Evolutionary conservation across 228 moss, liverwort and hornwort species (phyloP).

Genomic region (Sphagnum magellanicum): DNA sequence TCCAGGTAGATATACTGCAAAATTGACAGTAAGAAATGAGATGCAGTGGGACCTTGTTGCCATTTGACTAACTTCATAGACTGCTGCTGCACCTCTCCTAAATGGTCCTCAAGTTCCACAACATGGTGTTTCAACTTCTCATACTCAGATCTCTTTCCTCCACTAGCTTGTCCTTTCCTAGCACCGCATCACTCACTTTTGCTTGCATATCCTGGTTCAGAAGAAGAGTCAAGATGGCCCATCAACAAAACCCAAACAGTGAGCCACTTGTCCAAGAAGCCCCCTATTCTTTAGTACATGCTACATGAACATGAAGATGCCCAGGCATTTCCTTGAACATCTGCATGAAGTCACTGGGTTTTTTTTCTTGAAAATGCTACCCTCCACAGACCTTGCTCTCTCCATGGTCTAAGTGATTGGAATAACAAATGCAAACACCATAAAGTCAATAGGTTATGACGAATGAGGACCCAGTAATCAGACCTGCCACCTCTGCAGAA

Average conservation of each 20-base stretch:
- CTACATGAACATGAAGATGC: not conserved
- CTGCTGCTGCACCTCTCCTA: conserved; percentile 45
- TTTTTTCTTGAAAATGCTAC: conserved; percentile 42
- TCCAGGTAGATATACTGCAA: no score
- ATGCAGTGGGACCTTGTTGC: conserved; percentile 22
- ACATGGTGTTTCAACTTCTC: conserved; percentile 50
- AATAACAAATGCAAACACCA: not conserved
- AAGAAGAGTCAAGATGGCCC: not conserved
- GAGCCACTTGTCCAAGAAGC: not conserved
- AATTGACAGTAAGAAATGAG: no score
- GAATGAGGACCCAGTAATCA: not conserved
- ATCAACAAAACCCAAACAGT: not conserved
- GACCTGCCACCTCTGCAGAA: not conserved
- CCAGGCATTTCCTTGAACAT: conserved; percentile 35
- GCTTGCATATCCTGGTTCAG: conserved; percentile 38
- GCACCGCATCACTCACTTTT: conserved; percentile 49
- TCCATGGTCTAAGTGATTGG: conserved; percentile 30
- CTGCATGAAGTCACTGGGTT: conserved; percentile 46
- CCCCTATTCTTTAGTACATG: not conserved
- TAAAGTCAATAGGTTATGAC: not conserved
- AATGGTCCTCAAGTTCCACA: conserved; percentile 42
- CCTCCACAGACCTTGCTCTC: conserved; percentile 29
- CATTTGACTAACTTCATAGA: conserved; percentile 47
- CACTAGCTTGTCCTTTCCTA: conserved; percentile 50
- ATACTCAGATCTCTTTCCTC: conserved; percentile 44